These are phyloP conservation scores for Paramecium pentaurelia DNA, from an alignment of 73 alveolate species.

Conservation along the genomic window DNA sequence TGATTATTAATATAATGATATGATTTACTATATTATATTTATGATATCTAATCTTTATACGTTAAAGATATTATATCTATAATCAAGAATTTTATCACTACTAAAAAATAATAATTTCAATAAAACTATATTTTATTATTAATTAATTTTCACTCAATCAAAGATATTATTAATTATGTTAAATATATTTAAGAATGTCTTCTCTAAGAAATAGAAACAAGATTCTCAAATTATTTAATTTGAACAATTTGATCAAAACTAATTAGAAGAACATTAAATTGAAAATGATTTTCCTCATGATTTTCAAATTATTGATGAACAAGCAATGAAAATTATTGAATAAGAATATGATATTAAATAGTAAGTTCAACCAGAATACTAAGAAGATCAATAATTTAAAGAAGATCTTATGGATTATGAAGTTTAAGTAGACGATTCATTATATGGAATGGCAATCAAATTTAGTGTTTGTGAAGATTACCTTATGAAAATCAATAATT, in stretches of 20 bases:
- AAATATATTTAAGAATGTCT: background rate
- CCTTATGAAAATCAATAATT: background rate
- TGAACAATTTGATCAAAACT: background rate
- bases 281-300: background rate
- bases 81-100: background rate
- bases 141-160: background rate
- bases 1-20: too few relatives aligned
- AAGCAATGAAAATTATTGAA: background rate
- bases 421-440: background rate
- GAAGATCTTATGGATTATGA: constrained; percentile 6
- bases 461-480: background rate
- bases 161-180: background rate
- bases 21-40: too few relatives aligned
- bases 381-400: background rate
- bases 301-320: constrained; percentile 13
- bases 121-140: background rate
- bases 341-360: background rate
- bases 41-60: too few relatives aligned
- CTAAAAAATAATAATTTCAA: background rate
- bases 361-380: background rate
- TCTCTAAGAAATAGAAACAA: background rate
- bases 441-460: constrained; percentile 29
- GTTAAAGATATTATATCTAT: background rate
- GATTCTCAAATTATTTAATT: background rate
- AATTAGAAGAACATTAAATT: background rate